Percentiles rank a stretch among this genome's conserved stretches.
phyloP scores from a whole-genome alignment of 2,329 filamentous ascomycete species.

The Aspergillus udagawae region DNA sequence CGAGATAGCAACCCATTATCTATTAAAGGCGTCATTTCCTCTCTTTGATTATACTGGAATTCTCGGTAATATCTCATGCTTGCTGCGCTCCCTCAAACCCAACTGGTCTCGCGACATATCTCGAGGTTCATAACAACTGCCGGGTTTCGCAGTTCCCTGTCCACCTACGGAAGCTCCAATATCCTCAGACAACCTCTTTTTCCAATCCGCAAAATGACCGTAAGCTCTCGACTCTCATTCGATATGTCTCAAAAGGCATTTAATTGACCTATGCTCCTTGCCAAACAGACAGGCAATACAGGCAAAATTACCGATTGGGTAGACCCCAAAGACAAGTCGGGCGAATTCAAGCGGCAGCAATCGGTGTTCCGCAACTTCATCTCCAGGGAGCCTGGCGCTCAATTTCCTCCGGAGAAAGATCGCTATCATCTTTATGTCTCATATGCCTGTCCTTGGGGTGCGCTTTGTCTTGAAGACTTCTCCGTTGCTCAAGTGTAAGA shows the following conservation, averaged over 20 bases:
- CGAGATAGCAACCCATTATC: not conserved
- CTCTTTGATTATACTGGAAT: constrained; percentile 1
- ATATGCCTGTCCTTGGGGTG: constrained; percentile 88
- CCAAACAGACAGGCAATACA: constrained; percentile 22
- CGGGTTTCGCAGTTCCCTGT: constrained; percentile 4
- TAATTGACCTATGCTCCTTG: not conserved
- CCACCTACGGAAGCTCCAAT: constrained; percentile 13
- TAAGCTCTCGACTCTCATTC: constrained; percentile 15
- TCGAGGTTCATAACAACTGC: constrained; percentile 11
- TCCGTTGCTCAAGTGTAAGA: not conserved
- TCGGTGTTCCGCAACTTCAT: constrained; percentile 81
- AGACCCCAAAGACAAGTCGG: constrained; percentile 67
- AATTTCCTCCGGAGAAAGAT: constrained; percentile 80
- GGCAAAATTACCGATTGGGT: constrained; percentile 79
- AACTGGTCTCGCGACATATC: constrained; percentile 18
- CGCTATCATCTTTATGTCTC: constrained; percentile 94
- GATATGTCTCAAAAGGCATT: not conserved
- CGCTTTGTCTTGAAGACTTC: constrained; percentile 1
- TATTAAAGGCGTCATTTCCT: constrained; percentile 15
- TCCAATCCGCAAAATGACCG: constrained; percentile 30
- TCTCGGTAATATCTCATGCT: constrained; percentile 21
- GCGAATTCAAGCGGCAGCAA: constrained; percentile 87
- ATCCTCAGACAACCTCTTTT: constrained; percentile 17
- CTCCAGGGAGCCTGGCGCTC: constrained; percentile 64
- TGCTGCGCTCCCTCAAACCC: constrained; percentile 16